These are phyloP conservation scores for Starmerella tilneyi DNA, from an alignment of 805 yeast genomes.

Conservation along the genomic window DNA sequence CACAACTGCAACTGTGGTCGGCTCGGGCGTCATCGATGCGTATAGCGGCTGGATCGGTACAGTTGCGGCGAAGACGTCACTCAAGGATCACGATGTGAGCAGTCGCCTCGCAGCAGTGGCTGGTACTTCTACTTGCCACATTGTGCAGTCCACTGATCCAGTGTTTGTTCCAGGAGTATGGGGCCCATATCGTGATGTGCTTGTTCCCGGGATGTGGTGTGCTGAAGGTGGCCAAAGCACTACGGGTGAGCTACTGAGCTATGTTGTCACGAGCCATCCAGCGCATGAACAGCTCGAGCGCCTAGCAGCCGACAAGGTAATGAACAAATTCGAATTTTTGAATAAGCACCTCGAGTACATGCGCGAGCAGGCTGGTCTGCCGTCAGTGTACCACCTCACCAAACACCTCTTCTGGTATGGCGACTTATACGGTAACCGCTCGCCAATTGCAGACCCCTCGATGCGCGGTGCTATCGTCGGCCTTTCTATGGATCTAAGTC, in stretches of 20 bases:
- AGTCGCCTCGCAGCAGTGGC: constrained; percentile 96
- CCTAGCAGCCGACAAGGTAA: constrained; percentile 49
- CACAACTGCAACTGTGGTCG: constrained; percentile 69
- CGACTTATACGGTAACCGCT: constrained; percentile 91
- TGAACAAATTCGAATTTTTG: constrained; percentile 72
- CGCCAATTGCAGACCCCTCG: constrained; percentile 91
- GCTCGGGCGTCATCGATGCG: constrained; percentile 94
- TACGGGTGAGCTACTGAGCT: constrained; percentile 88
- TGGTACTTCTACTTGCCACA: constrained; percentile 95
- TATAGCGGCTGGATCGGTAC: constrained; percentile 99
- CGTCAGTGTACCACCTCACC: constrained; percentile 72
- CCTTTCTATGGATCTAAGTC: constrained; percentile 77
- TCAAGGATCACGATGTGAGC: constrained; percentile 40
- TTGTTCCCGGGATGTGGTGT: constrained; percentile 84
- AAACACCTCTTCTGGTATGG: constrained; percentile 87
- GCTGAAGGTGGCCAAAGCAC: constrained; percentile 99
- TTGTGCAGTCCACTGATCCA: constrained; percentile 73
- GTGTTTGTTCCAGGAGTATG: constrained; percentile 93
- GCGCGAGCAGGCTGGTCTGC: constrained; percentile 43
- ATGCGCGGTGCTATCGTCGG: constrained; percentile 93
- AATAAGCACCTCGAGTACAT: constrained; percentile 64
- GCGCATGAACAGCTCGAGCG: constrained; percentile 64
- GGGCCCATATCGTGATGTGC: constrained; percentile 95
- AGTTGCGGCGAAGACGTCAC: constrained; percentile 71
- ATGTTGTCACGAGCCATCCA: constrained; percentile 79